A percentile compares a stretch with the other conserved stretches of the same genome.
Conservation (phyloP, 2,329 filamentous ascomycete genomes). For the Trichoderma atrobrunneum region DNA sequence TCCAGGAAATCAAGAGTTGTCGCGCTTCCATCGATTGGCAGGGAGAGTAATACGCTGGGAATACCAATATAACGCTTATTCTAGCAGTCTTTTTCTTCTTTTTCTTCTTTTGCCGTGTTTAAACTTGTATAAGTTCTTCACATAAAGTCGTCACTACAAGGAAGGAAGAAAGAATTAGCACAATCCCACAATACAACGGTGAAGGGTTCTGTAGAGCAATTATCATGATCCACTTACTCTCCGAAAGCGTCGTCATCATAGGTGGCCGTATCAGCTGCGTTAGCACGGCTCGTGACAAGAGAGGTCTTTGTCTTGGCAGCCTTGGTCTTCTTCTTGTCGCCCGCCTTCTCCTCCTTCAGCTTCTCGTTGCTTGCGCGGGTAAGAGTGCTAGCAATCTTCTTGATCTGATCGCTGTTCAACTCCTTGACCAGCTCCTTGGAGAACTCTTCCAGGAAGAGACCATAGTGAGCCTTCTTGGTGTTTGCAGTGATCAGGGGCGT, state of each 20-base stretch:
- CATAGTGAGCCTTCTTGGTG: constrained; percentile 85
- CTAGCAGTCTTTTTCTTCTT: not conserved
- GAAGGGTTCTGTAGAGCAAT: not conserved
- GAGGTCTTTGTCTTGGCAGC: constrained; percentile 92
- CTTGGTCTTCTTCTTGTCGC: constrained; percentile 92
- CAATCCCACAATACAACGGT: not conserved
- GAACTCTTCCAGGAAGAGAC: constrained; percentile 88
- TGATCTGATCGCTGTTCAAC: constrained; percentile 87
- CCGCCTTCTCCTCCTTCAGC: constrained; percentile 95
- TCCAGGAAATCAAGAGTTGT: not conserved
- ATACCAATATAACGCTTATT: not conserved
- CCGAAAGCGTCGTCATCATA: constrained; percentile 81
- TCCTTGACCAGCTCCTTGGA: constrained; percentile 83
- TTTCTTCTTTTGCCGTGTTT: not conserved
- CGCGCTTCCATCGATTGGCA: not conserved
- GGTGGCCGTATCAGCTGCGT: constrained; percentile 65
- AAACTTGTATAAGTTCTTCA: constrained; percentile 41
- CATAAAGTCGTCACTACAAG: constrained; percentile 67
- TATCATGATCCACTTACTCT: constrained; percentile 61
- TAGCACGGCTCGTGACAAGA: constrained; percentile 64
- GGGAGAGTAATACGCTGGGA: constrained; percentile 1
- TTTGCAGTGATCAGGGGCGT: constrained; percentile 72
- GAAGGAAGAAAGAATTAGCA: constrained; percentile 23
- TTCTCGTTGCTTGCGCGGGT: constrained; percentile 96
- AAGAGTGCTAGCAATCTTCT: constrained; percentile 85